These are phyloP conservation scores for Haplographium delicatum DNA, from an alignment of 495 filamentous ascomycete genomes.

Conservation along the genomic window DNA sequence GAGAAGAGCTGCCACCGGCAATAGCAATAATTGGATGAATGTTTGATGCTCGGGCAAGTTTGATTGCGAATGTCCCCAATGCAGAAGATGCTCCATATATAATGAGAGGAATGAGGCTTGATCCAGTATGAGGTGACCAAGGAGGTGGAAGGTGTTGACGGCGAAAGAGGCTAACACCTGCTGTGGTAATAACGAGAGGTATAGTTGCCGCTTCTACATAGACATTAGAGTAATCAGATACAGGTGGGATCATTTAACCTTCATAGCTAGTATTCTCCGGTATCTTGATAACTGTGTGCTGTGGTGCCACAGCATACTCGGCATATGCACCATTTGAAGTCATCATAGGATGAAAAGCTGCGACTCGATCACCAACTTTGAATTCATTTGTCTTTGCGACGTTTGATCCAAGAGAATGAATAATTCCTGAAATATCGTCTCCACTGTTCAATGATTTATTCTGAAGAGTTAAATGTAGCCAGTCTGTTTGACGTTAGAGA, in stretches of 20 bases:
- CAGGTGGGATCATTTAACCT: conserved; percentile 54
- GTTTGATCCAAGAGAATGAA: conserved; percentile 70
- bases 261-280: conserved; percentile 36
- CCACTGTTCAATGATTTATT: conserved; percentile 69
- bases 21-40: conserved; percentile 70
- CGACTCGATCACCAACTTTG: conserved; percentile 76
- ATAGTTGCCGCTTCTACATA: conserved; percentile 70
- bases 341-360: conserved; percentile 63
- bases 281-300: conserved; percentile 36
- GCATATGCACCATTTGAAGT: conserved; percentile 55
- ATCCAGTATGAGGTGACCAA: conserved; percentile 41
- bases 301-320: conserved; percentile 61
- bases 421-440: conserved; percentile 80
- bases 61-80: conserved; percentile 62
- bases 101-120: conserved; percentile 44
- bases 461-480: conserved; percentile 17
- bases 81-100: conserved; percentile 57
- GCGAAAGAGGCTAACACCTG: conserved; percentile 56
- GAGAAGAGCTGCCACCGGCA: conserved; percentile 53
- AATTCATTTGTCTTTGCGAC: conserved; percentile 54
- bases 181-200: conserved; percentile 66
- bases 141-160: conserved; percentile 56
- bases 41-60: conserved; percentile 57
- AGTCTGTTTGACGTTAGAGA: conserved; percentile 7
- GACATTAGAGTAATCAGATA: conserved; percentile 46